Evolutionary conservation across 129 eudicot genomes (phyloP), one percentile per base, ranked within the genome.

Genomic region (Escallonia rubra): DNA sequence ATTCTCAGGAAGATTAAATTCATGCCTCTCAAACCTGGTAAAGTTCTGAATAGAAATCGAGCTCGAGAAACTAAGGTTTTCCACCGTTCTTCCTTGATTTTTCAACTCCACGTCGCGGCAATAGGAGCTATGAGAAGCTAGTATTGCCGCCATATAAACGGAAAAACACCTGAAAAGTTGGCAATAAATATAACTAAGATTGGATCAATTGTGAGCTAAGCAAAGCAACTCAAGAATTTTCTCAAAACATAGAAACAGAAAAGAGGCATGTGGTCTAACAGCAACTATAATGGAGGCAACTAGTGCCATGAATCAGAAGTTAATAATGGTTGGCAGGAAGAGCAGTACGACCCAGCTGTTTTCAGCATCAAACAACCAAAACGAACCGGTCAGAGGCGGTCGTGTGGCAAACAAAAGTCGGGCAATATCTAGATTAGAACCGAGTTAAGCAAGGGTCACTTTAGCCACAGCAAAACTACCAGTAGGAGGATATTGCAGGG

Each of bases 101-200:
- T 69, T 65, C 54, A 68, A 63, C 61, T 76, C 79, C 56, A 72
- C 76, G 43, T 63, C 64, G 72, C 79, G 79, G 86, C 87, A 85
- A 79, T 77, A 82, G 77, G 80, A 85, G 94, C 88, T 81, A 46
- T 85, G 70, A 47, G 88, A 85, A 83, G 97, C 97, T 59, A 85
- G 79, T 72, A 91, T 64, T 85, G 93, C 93, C 77, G 80, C 90
- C 97, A 91, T 91, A 73, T 71, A 42, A 55, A 51, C 7, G 45
- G 8, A 34, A 52, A 57, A 59, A 64, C 72, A 74, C 88, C 74
- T 69, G 69, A 64, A 52, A 61, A 60, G 65, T 70, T 8, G 41
- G 44, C 49, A 61, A 52, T 8, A 45, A 54, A 9, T 2, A 50
- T 4, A 50, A 50, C 34, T 23, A 23, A 50, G 12, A 5, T 50